Evolutionary conservation across 129 eudicot species (phyloP).

Genomic region (Flaveria sonorensis): DNA sequence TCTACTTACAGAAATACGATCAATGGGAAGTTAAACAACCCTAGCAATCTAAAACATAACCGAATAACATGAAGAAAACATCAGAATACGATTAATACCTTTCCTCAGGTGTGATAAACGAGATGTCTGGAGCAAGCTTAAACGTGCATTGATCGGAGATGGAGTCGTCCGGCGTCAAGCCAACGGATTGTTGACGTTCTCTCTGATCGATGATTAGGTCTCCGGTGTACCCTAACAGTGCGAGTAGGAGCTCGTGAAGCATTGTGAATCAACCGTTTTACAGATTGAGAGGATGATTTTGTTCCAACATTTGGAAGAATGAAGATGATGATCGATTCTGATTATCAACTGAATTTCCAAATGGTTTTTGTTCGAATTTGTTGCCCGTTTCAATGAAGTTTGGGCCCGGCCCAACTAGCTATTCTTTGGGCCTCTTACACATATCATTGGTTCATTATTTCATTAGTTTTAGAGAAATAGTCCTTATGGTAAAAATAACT

Average conservation of each 20-base stretch:
- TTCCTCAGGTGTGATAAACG: constrained; percentile 65
- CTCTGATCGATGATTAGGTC: constrained; percentile 80
- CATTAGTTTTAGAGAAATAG: no score
- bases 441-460: no score
- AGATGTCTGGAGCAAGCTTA: constrained; percentile 83
- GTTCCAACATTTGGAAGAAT: constrained; percentile 1
- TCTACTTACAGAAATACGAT: neutral
- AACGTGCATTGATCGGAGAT: constrained; percentile 56
- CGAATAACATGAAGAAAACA: neutral
- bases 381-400: neutral
- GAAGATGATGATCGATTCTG: constrained; percentile 35
- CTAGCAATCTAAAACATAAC: neutral
- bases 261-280: constrained; percentile 30
- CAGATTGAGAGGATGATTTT: neutral
- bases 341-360: constrained; percentile 23
- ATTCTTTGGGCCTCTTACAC: neutral
- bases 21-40: constrained; percentile 10
- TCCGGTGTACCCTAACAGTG: constrained; percentile 91
- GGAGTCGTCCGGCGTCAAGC: constrained; percentile 53
- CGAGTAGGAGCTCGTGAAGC: constrained; percentile 83
- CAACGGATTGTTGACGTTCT: constrained; percentile 50
- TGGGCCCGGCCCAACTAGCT: constrained; percentile 13
- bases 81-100: constrained; percentile 39
- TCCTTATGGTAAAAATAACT: no score
- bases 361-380: constrained; percentile 7